These are phyloP conservation scores for Talaromyces borbonicus DNA, from an alignment of 495 filamentous ascomycete genomes.

Conservation along the genomic window DNA sequence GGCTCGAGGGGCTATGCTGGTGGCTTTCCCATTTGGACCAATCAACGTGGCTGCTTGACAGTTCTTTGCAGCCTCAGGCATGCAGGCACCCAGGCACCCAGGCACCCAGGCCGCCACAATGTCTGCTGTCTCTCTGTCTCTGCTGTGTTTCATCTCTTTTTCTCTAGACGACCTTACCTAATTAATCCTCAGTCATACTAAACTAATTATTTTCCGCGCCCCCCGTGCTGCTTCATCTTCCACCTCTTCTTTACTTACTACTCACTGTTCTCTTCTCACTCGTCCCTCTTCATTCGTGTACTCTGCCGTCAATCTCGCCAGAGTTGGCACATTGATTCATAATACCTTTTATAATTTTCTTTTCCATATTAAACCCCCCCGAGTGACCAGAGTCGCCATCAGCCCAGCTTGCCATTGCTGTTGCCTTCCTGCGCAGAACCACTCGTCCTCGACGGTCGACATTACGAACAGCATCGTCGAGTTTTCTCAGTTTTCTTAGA, in stretches of 20 bases:
- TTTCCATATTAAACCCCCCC: too few species aligned
- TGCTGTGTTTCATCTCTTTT: background rate
- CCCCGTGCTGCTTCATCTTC: background rate
- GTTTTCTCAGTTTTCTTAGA: background rate
- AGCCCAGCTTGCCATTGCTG: conserved; percentile 2
- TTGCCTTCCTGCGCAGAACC: background rate
- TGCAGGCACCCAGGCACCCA: too few species aligned
- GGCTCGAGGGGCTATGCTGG: too few species aligned
- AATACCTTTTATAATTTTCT: too few species aligned
- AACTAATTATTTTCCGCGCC: conserved; percentile 2
- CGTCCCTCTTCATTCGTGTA: background rate
- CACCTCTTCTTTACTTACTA: background rate
- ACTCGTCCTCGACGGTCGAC: background rate
- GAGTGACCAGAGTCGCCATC: too few species aligned
- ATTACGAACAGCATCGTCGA: background rate
- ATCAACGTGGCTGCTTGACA: too few species aligned
- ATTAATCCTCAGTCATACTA: too few species aligned
- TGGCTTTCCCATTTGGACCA: too few species aligned
- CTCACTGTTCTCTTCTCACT: background rate
- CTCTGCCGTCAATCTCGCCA: too few species aligned
- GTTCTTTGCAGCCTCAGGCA: too few species aligned
- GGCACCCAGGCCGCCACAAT: background rate
- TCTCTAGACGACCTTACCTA: too few species aligned
- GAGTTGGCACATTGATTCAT: too few species aligned
- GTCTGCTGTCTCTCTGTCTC: background rate